phyloP scores from a whole-genome alignment of 495 filamentous ascomycete species.

The Neurospora intermedia region DNA sequence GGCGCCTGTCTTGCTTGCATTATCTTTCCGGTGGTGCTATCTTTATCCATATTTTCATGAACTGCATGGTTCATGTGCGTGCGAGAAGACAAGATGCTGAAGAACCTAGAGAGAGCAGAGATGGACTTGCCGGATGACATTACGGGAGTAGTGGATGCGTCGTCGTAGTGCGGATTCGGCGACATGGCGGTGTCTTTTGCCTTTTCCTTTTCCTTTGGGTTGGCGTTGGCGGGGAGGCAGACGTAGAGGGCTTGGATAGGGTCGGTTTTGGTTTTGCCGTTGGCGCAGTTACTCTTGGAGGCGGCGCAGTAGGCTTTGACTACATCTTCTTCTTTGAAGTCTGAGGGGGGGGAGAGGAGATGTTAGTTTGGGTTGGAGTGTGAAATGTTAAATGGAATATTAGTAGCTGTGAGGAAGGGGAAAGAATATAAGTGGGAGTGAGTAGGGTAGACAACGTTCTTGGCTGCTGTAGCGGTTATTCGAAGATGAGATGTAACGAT shows the following conservation, averaged over 20 bases:
- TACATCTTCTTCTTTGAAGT: conserved; percentile 28
- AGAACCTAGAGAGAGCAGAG: neutral
- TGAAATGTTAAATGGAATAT: neutral
- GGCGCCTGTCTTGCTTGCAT: neutral
- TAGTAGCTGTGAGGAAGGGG: neutral
- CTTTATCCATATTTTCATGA: neutral
- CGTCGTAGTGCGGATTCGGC: neutral
- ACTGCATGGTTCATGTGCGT: neutral
- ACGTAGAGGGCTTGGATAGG: conserved; percentile 31
- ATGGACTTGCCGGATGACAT: neutral
- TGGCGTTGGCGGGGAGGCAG: conserved; percentile 21
- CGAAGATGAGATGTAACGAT: too few relatives aligned
- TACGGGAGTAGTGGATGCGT: neutral
- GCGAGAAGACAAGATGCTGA: neutral
- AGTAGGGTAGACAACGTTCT: neutral
- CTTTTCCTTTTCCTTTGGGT: conserved; percentile 8
- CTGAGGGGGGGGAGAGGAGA: conserved; percentile 6
- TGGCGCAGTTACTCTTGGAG: conserved; percentile 25
- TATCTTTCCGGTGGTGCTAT: neutral
- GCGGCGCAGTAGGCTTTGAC: conserved; percentile 32
- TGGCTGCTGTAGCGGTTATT: too few relatives aligned
- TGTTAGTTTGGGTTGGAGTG: too few relatives aligned
- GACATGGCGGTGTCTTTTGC: neutral
- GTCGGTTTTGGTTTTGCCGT: conserved; percentile 28
- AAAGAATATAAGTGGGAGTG: neutral